A percentile compares a stretch with the other conserved stretches of the same genome.
Evolutionary conservation across 2,329 filamentous ascomycete genomes (phyloP).

Genomic region (Colletotrichum destructivum): DNA sequence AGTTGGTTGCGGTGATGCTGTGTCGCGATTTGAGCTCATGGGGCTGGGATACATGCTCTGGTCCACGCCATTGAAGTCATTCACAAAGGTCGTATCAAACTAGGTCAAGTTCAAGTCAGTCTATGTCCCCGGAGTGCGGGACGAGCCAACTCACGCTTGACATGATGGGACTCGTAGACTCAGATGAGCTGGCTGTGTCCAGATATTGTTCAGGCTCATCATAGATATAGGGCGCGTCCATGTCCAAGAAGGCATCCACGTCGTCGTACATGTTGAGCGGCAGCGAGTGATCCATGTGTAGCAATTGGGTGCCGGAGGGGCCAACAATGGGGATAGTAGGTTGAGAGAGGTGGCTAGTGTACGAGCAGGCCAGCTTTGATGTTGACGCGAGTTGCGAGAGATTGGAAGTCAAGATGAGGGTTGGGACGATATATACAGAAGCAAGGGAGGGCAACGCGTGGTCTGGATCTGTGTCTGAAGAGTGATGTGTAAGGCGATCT

Average conservation of each 20-base stretch:
- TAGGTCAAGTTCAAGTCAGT: slow-evolving; percentile 17
- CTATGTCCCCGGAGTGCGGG: background rate
- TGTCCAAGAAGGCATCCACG: slow-evolving; percentile 41
- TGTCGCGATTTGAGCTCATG: slow-evolving; percentile 45
- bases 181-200: slow-evolving; percentile 43
- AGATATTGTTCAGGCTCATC: slow-evolving; percentile 41
- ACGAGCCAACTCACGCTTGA: slow-evolving; percentile 34
- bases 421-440: slow-evolving; percentile 26
- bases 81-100: slow-evolving; percentile 45
- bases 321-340: background rate
- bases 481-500: slow-evolving; percentile 40
- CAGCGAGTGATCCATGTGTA: slow-evolving; percentile 36
- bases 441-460: background rate
- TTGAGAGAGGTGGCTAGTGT: background rate
- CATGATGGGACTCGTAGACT: slow-evolving; percentile 43
- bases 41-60: slow-evolving; percentile 53
- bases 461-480: slow-evolving; percentile 23
- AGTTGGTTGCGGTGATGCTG: slow-evolving; percentile 40
- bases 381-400: slow-evolving; percentile 1
- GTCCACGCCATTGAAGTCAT: slow-evolving; percentile 47
- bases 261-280: slow-evolving; percentile 43
- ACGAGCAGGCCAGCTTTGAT: slow-evolving; percentile 6
- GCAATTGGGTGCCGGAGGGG: slow-evolving; percentile 6
- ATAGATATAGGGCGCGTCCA: slow-evolving; percentile 43
- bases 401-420: slow-evolving; percentile 3